phyloP scores from a whole-genome alignment of 148 eudicot species.

The Persicaria maculosa region DNA sequence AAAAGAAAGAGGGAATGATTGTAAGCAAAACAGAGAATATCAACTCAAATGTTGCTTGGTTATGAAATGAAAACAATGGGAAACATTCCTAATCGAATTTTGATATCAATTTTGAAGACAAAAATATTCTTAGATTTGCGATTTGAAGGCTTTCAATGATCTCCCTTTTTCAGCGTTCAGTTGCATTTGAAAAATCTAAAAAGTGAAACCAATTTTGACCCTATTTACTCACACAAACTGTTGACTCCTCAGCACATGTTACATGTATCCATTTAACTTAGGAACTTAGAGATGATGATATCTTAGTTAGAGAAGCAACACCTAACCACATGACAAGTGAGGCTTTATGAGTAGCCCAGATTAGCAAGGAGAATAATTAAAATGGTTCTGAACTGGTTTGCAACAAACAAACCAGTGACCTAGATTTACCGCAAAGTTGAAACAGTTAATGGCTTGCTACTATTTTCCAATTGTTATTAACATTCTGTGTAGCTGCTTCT shows the following conservation, averaged over 20 bases:
- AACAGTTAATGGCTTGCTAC: not conserved
- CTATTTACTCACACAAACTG: not conserved
- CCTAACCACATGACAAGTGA: not conserved
- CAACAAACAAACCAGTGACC: not conserved
- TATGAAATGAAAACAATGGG: not conserved
- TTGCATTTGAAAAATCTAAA: not conserved
- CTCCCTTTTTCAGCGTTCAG: not conserved
- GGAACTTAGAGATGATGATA: not conserved
- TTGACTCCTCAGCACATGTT: not conserved
- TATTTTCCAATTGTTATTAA: not conserved
- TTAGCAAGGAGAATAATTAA: not conserved
- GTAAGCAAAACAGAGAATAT: not conserved
- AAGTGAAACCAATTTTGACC: not conserved
- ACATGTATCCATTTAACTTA: not conserved
- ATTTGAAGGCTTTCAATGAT: no score
- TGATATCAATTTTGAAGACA: not conserved
- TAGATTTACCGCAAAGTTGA: not conserved
- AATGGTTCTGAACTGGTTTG: not conserved
- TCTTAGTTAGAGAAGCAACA: not conserved
- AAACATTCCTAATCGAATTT: not conserved
- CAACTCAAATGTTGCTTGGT: not conserved
- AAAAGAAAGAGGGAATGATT: not conserved
- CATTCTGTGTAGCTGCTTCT: not conserved
- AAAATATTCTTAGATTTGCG: no score
- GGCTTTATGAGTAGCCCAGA: not conserved